Evolutionary conservation across 1,284 basidiomycete species (phyloP), one percentile per base, ranked within the genome.

Genomic region (Tilletia walkeri): DNA sequence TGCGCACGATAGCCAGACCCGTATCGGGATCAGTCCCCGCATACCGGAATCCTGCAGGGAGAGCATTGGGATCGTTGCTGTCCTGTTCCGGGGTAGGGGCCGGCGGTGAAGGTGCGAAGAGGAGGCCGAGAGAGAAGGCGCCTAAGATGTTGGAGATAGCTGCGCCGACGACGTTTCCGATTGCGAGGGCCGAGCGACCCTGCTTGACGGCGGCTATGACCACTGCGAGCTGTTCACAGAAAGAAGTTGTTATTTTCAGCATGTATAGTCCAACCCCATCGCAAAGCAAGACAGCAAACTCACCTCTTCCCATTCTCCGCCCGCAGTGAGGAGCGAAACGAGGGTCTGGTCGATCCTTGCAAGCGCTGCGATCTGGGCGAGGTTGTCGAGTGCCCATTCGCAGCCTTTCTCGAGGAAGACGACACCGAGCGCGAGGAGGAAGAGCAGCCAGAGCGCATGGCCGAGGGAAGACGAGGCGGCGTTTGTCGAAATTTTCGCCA

Each of bases 111-210:
- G 56, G 56, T 7, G 63, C 63, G 41, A 65, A 65, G 63, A 65
- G 36, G 39, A 65, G 63, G 63, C 63, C 63, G 67, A 53, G 67
- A 24, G 41, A 50, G 67, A 68, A 68, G 3, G 49, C 78, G 48
- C 78, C 76, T 2, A 78, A 71, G 54, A 78, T 76, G 71, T 79
- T 80, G 69, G 75, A 75, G 71, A 80, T 80, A 70, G 74, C 70
- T n/a, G 75, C 70, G 1, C 77, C 80, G 66, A 81, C 71, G 24
- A 78, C 69, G 67, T 81, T 80, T 63, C 78, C 76, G 36, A 79
- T 71, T 41, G 77, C 75, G 24, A 78, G 73, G 12, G 73, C 66
- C 12, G 75, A 70, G 10, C 71, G 53, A 24, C 63, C 30, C 47
- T 69, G 36, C 9, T 39, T 48, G 54, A 72, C 48, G 67, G 70